Base-by-base conservation (phyloP, 768 basidiomycete species). In the Lentinula sp. region DNA sequence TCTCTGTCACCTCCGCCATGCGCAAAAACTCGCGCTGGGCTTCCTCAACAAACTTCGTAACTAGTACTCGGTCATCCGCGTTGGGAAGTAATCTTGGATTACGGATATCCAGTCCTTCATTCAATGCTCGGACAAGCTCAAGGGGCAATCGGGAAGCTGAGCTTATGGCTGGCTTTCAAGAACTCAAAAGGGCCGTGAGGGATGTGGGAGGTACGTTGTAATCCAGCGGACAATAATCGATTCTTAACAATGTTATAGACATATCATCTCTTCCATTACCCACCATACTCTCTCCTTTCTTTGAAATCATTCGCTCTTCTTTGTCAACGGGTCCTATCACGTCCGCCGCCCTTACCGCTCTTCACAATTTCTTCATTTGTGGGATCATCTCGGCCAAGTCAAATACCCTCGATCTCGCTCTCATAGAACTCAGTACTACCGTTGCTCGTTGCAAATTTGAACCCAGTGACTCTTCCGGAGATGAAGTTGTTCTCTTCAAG, bases 1-100 rank as follows among this genome's bases (percentile, higher is more conserved):
- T 95, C 55, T 80, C 91, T 16, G 92, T 98, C 65, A 97, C 94
- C 39, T 90, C 92, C 2, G 83, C 86, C 18, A 98, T 99, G 95
- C 91, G 96, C 72, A 93, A 95, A 78, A 98, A 98, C 75, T 94
- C 95, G 50, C 85, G 97, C 48, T 98, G 96, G 96, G 90, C 95
- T 16, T 85, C 90, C 11, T 83, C 83, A 49, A 82, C 82, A 31
- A 83, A 86, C 67, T 83, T 82, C 28, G 78, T 84, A 67, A 56
- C 39, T 18, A 79, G 80, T 57, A 75, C 83, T 54, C 79, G 84
- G 64, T 88, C 88, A 68, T 82, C 86, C 18, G 81, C 84, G 2
- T 75, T 93, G 43, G 89, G 89, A 51, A 87, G 79, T 68, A 88
- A 86, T 67, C 82, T 90, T 45, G 91, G 91, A 32, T 81, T 91